Evolutionary conservation across 306 rosid genomes (phyloP), one percentile per base, ranked within the genome.

Genomic region (Rosa chinensis): DNA sequence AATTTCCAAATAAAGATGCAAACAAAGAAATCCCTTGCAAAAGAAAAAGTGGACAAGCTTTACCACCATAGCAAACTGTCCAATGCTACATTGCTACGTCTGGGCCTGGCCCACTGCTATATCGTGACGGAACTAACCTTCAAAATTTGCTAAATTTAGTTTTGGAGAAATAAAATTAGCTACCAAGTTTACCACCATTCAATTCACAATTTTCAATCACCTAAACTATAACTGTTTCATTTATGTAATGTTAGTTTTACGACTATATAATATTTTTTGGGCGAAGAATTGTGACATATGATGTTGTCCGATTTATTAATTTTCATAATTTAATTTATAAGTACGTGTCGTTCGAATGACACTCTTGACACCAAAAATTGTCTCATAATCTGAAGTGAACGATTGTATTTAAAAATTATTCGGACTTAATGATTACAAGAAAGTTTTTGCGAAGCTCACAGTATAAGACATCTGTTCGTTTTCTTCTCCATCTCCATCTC

Each of bases 11-110:
- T 43, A 14, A 73, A 44, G 77, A 73, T 4, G 39, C 11, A 23
- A 39, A 13, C 4, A 32, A 45, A 74, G 68, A 74, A 32, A 74
- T 74, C 56, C 66, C 68, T 75, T 58, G 70, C 42, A 21, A 43
- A 59, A 59, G 78, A 37, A 58, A 74, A 74, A 74, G 69, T 20
- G 23, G 17, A 21, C n/a, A 42, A 42, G 43, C 78, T 74, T 74
- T 74, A 23, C 56, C 18, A n/a, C 16, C 78, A 23, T 16, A 5
- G 17, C 69, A 74, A 72, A 72, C 62, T 49, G 28, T 72, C 62
- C 2, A 37, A 8, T 4, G 42, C 40, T 42, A 40, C 28, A 16
- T 7, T 4, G 42, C 40, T 42, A 40, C 28, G 25, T 7, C 70
- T 66, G 70, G 70, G 70, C 45, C 52, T 14, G 48, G 50, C 77